Percentiles rank a stretch among this genome's conserved stretches.
These are phyloP conservation scores for Fusarium poae DNA, from an alignment of 2,329 filamentous ascomycete species.

Conservation along the genomic window DNA sequence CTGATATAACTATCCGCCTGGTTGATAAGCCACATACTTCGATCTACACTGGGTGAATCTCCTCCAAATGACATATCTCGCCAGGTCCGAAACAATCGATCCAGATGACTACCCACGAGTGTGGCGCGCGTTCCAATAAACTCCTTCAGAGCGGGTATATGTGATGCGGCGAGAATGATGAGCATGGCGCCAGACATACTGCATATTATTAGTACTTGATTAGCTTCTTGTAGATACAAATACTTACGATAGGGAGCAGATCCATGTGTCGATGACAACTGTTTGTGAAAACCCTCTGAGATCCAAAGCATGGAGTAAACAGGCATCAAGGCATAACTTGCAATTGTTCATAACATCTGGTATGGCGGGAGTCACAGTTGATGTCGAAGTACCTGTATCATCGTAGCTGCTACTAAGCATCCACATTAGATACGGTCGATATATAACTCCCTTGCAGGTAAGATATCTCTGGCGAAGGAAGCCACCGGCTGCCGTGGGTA, in stretches of 20 bases:
- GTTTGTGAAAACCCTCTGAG: constrained; percentile 63
- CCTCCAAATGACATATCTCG: constrained; percentile 55
- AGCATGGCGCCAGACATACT: constrained; percentile 66
- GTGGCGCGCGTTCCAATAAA: constrained; percentile 57
- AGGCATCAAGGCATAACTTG: constrained; percentile 61
- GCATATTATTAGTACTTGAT: background rate
- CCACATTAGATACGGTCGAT: constrained; percentile 65
- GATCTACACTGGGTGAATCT: constrained; percentile 61
- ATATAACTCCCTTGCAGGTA: constrained; percentile 66
- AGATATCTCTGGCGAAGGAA: constrained; percentile 65
- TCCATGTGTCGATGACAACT: constrained; percentile 66
- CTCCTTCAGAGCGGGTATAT: constrained; percentile 54
- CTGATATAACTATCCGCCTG: constrained; percentile 60
- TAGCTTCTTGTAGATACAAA: fast-evolving
- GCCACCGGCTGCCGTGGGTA: constrained; percentile 58
- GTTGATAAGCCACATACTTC: constrained; percentile 61
- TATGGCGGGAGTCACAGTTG: constrained; percentile 46
- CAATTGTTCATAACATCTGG: constrained; percentile 58
- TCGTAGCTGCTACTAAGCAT: constrained; percentile 57
- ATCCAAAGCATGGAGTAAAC: constrained; percentile 63
- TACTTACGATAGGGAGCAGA: constrained; percentile 65
- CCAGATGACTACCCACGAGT: constrained; percentile 58
- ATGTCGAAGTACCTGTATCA: constrained; percentile 37
- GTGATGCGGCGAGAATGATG: constrained; percentile 60
- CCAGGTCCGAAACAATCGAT: constrained; percentile 58